phyloP scores from a whole-genome alignment of 2,329 filamentous ascomycete species.

The Penicillium sp. region DNA sequence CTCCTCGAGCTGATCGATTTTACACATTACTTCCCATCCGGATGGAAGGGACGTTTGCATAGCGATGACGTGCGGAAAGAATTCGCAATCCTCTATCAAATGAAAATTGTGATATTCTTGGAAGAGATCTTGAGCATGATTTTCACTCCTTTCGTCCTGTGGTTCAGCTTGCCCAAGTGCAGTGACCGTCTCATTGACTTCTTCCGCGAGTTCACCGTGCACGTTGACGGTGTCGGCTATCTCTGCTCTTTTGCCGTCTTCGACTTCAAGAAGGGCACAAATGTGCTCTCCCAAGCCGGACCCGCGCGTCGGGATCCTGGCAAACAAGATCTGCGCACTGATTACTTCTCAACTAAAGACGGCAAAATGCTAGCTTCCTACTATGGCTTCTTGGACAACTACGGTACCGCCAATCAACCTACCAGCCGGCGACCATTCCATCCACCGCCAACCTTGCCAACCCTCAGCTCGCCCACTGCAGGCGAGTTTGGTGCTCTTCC shows the following conservation, averaged over 20 bases:
- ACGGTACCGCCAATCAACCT: constrained; percentile 68
- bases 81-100: constrained; percentile 86
- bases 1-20: constrained; percentile 86
- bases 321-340: constrained; percentile 70
- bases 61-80: constrained; percentile 90
- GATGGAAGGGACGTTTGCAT: constrained; percentile 88
- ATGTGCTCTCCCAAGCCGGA: constrained; percentile 51
- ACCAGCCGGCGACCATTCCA: constrained; percentile 60
- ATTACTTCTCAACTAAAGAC: constrained; percentile 93
- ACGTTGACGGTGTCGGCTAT: constrained; percentile 93
- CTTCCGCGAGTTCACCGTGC: constrained; percentile 95
- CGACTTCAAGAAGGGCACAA: constrained; percentile 83
- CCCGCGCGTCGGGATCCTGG: constrained; percentile 30
- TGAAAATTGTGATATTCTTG: constrained; percentile 86
- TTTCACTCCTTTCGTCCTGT: constrained; percentile 84
- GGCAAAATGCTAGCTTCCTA: constrained; percentile 98
- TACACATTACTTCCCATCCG: constrained; percentile 84
- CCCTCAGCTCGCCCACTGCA: constrained; percentile 61
- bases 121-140: constrained; percentile 92
- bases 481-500: constrained; percentile 48
- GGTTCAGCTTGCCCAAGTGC: constrained; percentile 80
- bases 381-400: constrained; percentile 92
- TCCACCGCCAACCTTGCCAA: constrained; percentile 73
- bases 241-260: constrained; percentile 98
- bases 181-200: constrained; percentile 95